Evolutionary conservation across 345 rosid species (phyloP).

Genomic region (Moricandia moricandioides): DNA sequence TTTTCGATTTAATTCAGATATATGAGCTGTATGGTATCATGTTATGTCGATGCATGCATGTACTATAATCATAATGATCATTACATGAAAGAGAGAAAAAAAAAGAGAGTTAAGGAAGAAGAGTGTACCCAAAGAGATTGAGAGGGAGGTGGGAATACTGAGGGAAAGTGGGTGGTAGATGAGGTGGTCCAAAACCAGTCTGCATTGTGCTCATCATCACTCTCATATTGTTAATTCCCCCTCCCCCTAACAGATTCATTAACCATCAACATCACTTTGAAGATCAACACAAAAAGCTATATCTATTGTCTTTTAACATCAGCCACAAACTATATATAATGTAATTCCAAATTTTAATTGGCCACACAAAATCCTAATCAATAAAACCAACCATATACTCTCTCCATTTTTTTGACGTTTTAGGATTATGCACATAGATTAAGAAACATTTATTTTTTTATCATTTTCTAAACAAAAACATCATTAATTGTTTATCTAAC

Average conservation of each 20-base stretch:
- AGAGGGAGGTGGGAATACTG: slow-evolving; percentile 81
- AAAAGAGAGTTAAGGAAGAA: not conserved
- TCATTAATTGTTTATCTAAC: too few relatives aligned
- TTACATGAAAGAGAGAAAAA: not conserved
- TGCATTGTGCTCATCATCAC: slow-evolving; percentile 60
- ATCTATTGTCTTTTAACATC: slow-evolving; percentile 1
- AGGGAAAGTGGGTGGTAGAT: slow-evolving; percentile 68
- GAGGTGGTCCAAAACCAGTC: slow-evolving; percentile 55
- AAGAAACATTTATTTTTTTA: too few relatives aligned
- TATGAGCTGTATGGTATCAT: slow-evolving; percentile 24
- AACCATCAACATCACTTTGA: not conserved
- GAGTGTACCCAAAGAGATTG: slow-evolving; percentile 61
- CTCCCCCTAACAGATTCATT: slow-evolving; percentile 29
- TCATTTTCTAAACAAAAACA: too few relatives aligned
- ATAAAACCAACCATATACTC: too few relatives aligned
- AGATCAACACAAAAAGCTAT: slow-evolving; percentile 5
- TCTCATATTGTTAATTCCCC: slow-evolving; percentile 58
- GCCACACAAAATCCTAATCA: not conserved
- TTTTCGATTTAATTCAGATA: not conserved
- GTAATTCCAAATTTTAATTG: not conserved
- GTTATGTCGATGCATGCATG: slow-evolving; percentile 16
- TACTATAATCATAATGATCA: not conserved
- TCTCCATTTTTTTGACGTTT: too few relatives aligned
- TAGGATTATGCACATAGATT: too few relatives aligned
- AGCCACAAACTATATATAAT: slow-evolving; percentile 21